These are phyloP conservation scores for Parafenestella ontariensis DNA, from an alignment of 2,329 filamentous ascomycete species.

Conservation along the genomic window DNA sequence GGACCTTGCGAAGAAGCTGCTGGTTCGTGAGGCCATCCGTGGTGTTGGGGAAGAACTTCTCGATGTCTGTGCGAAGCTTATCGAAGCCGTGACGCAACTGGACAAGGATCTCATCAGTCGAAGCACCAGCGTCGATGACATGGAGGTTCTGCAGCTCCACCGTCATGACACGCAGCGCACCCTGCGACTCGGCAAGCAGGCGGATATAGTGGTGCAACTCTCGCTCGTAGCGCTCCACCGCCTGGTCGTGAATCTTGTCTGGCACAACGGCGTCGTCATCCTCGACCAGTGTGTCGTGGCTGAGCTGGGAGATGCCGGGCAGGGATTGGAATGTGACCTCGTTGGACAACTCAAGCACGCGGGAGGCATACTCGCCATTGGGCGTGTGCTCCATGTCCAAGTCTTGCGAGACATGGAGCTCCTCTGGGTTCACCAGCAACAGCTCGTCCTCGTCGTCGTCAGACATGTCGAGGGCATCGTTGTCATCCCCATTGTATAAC, in stretches of 20 bases:
- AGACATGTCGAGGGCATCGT: conserved; percentile 29
- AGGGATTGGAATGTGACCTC: conserved; percentile 40
- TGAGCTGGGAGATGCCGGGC: conserved; percentile 31
- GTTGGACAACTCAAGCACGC: conserved; percentile 36
- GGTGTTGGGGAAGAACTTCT: conserved; percentile 50
- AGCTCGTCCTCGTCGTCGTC: conserved; percentile 42
- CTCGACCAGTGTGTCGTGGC: conserved; percentile 34
- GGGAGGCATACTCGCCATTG: conserved; percentile 38
- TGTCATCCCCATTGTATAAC: conserved; percentile 37
- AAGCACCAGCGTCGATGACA: conserved; percentile 45
- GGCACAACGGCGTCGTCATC: conserved; percentile 25
- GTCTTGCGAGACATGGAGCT: conserved; percentile 41
- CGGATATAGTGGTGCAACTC: conserved; percentile 49
- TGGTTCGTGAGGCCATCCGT: conserved; percentile 48
- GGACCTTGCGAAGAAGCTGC: conserved; percentile 49
- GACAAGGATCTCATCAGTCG: conserved; percentile 44
- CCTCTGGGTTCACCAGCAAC: conserved; percentile 43
- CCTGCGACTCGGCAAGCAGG: conserved; percentile 50
- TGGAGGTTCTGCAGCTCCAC: conserved; percentile 55
- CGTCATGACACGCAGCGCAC: conserved; percentile 51
- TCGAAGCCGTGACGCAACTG: conserved; percentile 53
- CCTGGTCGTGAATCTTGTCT: conserved; percentile 45
- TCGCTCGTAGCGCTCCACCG: conserved; percentile 46
- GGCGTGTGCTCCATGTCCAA: conserved; percentile 34
- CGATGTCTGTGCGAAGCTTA: conserved; percentile 48